Base-by-base conservation (phyloP, 169 alveolate genomes). In the Cryptosporidium ubiquitum region DNA sequence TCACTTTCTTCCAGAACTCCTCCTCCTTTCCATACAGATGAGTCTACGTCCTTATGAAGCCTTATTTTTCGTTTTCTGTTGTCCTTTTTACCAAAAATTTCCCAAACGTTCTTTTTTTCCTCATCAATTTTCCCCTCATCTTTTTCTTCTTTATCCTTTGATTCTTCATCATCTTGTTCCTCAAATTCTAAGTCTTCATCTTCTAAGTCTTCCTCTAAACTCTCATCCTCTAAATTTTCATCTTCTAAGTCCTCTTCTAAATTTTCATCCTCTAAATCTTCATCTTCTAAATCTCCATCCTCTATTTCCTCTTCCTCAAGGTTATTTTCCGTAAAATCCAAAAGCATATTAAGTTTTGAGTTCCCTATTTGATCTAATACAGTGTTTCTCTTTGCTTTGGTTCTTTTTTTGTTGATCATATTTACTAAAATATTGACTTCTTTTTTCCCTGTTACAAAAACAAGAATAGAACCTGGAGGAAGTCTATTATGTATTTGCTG, bases 381-480 rank as follows among this genome's bases (percentile, higher is more conserved):
- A 55, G 5, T 9, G 64, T 14, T 69, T 84, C 58, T 84, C 47
- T 47, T 57, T 73, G 85, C 69, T 42, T 84, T 79, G 39, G 84
- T 91, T 86, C 92, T 94, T 91, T 92, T 86, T 37, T 93, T 91
- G 20, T 92, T 91, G 49, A 98, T 92, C 86, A 93, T 55, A 68
- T 84, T 91, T 60, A 96, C 95, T 44, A 98, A 93, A 35, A 92
- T 95, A 75, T 94, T 91, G 85, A 98, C 97, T 91, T 98, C 99
- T 66, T 95, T 96, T 89, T 97, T 96, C 5, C 99, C 99, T 23
- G 99, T 97, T 57, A 98, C 92, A 94, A 98, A 98, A 26, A 98
- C 98, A 68, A 99, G 93, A 44, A 99, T 96, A 70, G 98, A 97
- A n/a, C 99, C 99, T 52, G 96, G 96, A 12, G 99, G 99, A 60